A percentile compares a stretch with the other conserved stretches of the same genome.
Conservation (phyloP, 305 asterid genomes). For the Plantago rigida region DNA sequence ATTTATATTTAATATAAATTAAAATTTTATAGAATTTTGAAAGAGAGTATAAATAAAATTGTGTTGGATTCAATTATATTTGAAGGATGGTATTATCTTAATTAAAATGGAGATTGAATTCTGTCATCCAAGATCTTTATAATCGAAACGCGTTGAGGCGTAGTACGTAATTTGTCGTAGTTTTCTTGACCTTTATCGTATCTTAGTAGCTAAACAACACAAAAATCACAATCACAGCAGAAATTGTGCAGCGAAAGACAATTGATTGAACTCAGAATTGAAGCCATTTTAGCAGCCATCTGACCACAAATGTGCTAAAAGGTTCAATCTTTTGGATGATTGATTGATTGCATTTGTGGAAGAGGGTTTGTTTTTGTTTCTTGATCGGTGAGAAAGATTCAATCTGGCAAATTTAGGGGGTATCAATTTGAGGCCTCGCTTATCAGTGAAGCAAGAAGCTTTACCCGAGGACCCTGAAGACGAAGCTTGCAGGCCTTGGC, state of each 20-base stretch:
- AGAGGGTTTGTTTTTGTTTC: not conserved
- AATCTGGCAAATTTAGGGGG: constrained; percentile 88
- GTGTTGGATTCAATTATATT: no score
- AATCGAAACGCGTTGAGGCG: no score
- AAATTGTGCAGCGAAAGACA: not conserved
- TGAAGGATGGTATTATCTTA: no score
- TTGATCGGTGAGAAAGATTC: constrained; percentile 17
- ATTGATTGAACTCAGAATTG: no score
- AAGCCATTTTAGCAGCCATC: not conserved
- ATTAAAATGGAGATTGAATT: no score
- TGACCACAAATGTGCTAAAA: not conserved
- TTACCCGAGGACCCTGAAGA: constrained; percentile 46
- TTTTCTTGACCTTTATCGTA: constrained; percentile 6
- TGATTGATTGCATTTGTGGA: constrained; percentile 6
- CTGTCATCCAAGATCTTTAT: no score
- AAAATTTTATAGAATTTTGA: no score
- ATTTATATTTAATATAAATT: no score
- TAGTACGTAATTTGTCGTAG: not conserved
- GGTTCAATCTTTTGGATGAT: constrained; percentile 22
- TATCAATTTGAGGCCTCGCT: constrained; percentile 75
- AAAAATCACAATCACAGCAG: constrained; percentile 10
- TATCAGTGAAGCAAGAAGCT: constrained; percentile 71
- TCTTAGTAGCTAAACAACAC: constrained; percentile 19
- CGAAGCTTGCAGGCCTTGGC: constrained; percentile 56
- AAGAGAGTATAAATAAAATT: no score